Conservation (phyloP, 2,329 filamentous ascomycete genomes). For the Ophiostoma sp. region DNA sequence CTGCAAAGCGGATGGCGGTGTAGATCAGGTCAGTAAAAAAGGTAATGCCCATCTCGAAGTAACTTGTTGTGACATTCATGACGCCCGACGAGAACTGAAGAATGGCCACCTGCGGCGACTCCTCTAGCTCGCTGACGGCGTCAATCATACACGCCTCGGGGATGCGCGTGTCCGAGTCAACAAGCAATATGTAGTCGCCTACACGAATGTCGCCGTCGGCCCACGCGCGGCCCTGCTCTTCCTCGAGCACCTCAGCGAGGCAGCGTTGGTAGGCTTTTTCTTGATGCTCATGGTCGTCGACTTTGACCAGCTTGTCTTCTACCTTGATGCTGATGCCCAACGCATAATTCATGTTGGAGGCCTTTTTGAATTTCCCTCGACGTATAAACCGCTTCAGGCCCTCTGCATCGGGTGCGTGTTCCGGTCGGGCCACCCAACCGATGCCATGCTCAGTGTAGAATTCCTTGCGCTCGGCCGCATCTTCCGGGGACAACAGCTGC, state of each 20-base stretch:
- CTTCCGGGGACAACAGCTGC: slow-evolving; percentile 59
- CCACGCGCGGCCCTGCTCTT: slow-evolving; percentile 65
- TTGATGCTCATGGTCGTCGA: slow-evolving; percentile 55
- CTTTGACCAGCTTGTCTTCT: slow-evolving; percentile 58
- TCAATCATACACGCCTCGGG: slow-evolving; percentile 72
- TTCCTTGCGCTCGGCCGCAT: slow-evolving; percentile 57
- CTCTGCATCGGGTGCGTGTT: slow-evolving; percentile 51
- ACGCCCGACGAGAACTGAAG: slow-evolving; percentile 73
- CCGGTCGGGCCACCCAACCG: slow-evolving; percentile 62
- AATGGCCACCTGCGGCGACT: slow-evolving; percentile 70
- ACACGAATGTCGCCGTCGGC: slow-evolving; percentile 81
- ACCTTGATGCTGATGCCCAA: slow-evolving; percentile 64
- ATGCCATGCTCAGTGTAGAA: slow-evolving; percentile 65
- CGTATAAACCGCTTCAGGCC: slow-evolving; percentile 51
- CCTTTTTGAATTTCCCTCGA: slow-evolving; percentile 64
- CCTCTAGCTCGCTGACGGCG: slow-evolving; percentile 75
- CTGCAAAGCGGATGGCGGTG: slow-evolving; percentile 68
- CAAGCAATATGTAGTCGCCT: slow-evolving; percentile 74
- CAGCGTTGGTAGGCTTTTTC: slow-evolving; percentile 64
- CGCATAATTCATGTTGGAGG: slow-evolving; percentile 68
- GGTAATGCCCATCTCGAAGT: slow-evolving; percentile 65
- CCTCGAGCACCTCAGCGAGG: slow-evolving; percentile 60
- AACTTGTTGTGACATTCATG: slow-evolving; percentile 71
- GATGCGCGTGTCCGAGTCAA: slow-evolving; percentile 75
- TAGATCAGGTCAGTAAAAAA: slow-evolving; percentile 72